Evolutionary conservation across 306 rosid species (phyloP), one percentile per base, ranked within the genome.

Genomic region (Ormosia emarginata): DNA sequence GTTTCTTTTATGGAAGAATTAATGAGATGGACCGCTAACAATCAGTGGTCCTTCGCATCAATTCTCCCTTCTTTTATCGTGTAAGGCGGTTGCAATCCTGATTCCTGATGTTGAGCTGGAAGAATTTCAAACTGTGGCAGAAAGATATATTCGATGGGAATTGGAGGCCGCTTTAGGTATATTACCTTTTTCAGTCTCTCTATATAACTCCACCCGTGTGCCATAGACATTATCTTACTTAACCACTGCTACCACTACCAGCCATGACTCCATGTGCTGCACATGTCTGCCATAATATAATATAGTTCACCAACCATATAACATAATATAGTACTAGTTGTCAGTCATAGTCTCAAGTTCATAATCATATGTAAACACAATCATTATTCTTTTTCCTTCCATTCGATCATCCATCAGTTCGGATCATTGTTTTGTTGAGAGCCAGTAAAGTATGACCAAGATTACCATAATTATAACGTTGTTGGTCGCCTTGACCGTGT

Each of bases 181-280:
- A 47, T 47, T 46, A 4, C 34, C 44, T 17, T 10, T 57, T 30
- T 5, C 64, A 15, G 1, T 5, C 39, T 18, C 47, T 46, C 43
- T 34, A 36, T 63, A 39, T 24, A 55, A 36, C 37, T 36, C 73
- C 55, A 49, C 70, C 70, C 0, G 8, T 8, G 61, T 33, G 36
- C 62, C 40, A 39, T 55, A 74, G 37, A 41, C 47, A 64, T 68
- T 40, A 32, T 40, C 34, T 3, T 50, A 52, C 36, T 14, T 40
- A 32, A 64, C 39, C n/a, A 47, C 53, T 4, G 5, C 53, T 11
- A 12, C 53, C 75, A 55, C 74, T 47, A 32, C 43, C 41, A 67
- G 14, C 52, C 30, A 52, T 36, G 18, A 17, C 18, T 24, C 92
- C 97, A 90, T 88, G 92, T 90, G 88, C 89, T 17, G 71, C 92